phyloP scores from a whole-genome alignment of 208 protist species.

The Crithidia fasciculata region DNA sequence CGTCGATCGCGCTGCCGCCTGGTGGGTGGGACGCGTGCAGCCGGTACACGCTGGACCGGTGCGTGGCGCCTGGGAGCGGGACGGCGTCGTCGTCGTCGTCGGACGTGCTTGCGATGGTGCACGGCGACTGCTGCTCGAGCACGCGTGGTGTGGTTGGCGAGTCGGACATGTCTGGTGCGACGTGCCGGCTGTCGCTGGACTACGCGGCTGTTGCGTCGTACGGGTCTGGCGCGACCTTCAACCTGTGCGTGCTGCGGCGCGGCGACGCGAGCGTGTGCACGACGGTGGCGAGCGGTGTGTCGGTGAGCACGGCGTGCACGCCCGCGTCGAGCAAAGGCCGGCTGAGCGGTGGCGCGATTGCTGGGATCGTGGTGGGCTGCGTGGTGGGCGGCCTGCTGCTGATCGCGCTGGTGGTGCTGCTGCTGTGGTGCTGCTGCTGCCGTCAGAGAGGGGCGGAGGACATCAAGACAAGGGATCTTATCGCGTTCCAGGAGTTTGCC shows the following conservation, averaged over 20 bases:
- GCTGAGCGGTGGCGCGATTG: too few relatives aligned
- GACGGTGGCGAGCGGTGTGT: neutral
- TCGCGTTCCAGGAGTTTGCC: slow-evolving; percentile 20
- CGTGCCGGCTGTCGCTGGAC: slow-evolving; percentile 48
- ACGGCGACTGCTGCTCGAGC: slow-evolving; percentile 60
- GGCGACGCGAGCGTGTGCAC: slow-evolving; percentile 20
- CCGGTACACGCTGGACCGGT: slow-evolving; percentile 28
- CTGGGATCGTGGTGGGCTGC: too few relatives aligned
- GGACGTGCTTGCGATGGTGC: slow-evolving; percentile 41
- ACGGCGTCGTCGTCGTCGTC: slow-evolving; percentile 1
- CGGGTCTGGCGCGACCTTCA: slow-evolving; percentile 36
- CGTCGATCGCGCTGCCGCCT: slow-evolving; percentile 36
- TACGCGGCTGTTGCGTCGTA: slow-evolving; percentile 24
- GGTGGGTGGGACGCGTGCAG: slow-evolving; percentile 42
- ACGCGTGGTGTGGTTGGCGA: slow-evolving; percentile 22
- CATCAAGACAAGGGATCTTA: too few relatives aligned
- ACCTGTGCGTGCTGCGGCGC: slow-evolving; percentile 60
- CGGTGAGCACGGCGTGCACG: slow-evolving; percentile 49
- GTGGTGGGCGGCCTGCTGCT: too few relatives aligned
- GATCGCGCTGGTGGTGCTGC: too few relatives aligned
- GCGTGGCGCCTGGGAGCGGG: slow-evolving; percentile 38
- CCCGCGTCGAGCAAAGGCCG: too few relatives aligned
- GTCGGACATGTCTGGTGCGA: slow-evolving; percentile 24
- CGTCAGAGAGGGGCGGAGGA: too few relatives aligned
- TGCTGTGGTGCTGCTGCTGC: too few relatives aligned